These are phyloP conservation scores for Colletotrichum tabaci DNA, from an alignment of 2,329 filamentous ascomycete genomes.

Conservation along the genomic window DNA sequence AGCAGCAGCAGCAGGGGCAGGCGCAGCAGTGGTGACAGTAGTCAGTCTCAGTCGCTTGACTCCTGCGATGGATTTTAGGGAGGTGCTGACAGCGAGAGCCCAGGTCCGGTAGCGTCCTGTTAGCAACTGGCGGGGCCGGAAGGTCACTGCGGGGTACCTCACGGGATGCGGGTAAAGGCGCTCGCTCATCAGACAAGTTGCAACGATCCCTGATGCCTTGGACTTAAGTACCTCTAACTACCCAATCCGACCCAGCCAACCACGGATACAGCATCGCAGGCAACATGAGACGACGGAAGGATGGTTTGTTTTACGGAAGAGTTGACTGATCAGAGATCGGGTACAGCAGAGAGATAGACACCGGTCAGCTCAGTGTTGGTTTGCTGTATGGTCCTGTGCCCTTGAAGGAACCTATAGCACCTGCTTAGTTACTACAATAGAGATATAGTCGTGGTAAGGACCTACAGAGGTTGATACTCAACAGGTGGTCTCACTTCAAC, in stretches of 20 bases:
- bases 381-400: too few relatives aligned
- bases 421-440: background rate
- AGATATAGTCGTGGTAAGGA: background rate
- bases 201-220: background rate
- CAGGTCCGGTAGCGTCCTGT: constrained; percentile 17
- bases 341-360: background rate
- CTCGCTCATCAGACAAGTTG: constrained; percentile 2
- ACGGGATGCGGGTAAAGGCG: constrained; percentile 5
- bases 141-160: constrained; percentile 28
- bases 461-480: constrained; percentile 14
- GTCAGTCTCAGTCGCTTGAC: background rate
- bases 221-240: background rate
- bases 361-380: background rate
- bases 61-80: background rate
- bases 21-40: background rate
- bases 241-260: background rate
- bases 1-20: too few relatives aligned
- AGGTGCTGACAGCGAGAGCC: constrained; percentile 14
- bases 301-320: background rate
- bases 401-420: too few relatives aligned
- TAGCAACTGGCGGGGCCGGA: constrained; percentile 26
- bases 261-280: background rate
- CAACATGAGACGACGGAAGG: background rate
- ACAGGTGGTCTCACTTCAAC: constrained; percentile 27
- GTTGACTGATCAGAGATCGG: background rate